phyloP scores from a whole-genome alignment of 805 yeast species.

The Dipodascopsis tothii region DNA sequence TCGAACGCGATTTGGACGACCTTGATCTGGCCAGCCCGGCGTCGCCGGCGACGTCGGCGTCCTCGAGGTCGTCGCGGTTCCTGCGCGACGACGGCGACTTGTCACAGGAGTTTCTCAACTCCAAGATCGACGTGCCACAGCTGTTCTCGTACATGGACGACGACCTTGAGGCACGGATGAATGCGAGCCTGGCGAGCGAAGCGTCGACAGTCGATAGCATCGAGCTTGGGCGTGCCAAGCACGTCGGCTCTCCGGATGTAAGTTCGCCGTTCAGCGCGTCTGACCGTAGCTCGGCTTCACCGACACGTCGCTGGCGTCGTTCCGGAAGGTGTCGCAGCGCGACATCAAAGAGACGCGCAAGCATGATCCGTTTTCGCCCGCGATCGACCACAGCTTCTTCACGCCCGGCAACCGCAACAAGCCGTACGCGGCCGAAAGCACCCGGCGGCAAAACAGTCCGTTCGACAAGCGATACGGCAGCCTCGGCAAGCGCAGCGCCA shows the following conservation, averaged over 20 bases:
- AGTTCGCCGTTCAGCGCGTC: not conserved
- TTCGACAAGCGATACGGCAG: no score
- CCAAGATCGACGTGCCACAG: not conserved
- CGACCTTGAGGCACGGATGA: not conserved
- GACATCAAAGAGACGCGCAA: slow-evolving; percentile 5
- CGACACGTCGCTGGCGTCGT: not conserved
- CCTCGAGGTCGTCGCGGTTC: no score
- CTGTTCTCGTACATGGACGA: not conserved
- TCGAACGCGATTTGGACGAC: no score
- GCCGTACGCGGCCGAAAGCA: no score
- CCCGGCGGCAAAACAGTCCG: no score
- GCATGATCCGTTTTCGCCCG: slow-evolving; percentile 1
- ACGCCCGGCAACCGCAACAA: not conserved
- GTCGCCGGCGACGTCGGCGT: no score
- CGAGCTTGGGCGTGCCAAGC: slow-evolving; percentile 5
- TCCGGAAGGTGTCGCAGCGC: not conserved
- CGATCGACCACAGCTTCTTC: not conserved
- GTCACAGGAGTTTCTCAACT: not conserved
- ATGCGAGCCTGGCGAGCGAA: not conserved
- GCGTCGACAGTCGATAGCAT: slow-evolving; percentile 7
- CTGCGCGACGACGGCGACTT: slow-evolving; percentile 1
- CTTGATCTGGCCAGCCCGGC: no score
- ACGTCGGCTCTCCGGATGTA: slow-evolving; percentile 2
- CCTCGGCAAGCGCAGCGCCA: no score
- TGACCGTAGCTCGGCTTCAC: not conserved